Conservation (phyloP, 169 alveolate species). For the Ichthyophthirius multifiliis region DNA sequence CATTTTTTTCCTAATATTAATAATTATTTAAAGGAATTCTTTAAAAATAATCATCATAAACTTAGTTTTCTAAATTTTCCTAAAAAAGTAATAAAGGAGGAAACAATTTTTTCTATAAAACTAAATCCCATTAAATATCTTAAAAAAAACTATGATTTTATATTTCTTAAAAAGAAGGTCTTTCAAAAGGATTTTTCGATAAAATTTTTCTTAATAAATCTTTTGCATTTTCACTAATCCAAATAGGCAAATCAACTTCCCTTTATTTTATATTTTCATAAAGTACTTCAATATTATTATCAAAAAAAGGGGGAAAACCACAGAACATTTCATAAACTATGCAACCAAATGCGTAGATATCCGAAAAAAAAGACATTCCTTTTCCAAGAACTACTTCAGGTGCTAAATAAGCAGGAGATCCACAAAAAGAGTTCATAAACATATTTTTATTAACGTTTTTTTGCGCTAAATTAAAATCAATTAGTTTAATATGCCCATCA, state of each 20-base stretch:
- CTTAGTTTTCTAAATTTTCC: no score
- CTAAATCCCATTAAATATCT: conserved; percentile 68
- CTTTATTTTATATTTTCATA: no score
- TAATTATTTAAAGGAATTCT: no score
- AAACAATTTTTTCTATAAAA: conserved; percentile 46
- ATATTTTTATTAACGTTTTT: not conserved
- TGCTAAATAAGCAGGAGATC: conserved; percentile 76
- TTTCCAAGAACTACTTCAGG: conserved; percentile 73
- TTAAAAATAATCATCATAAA: no score
- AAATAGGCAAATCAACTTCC: no score
- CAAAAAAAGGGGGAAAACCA: conserved; percentile 73
- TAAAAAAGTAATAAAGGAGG: conserved; percentile 69
- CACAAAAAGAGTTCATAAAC: conserved; percentile 72
- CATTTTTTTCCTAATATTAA: no score
- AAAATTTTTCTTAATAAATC: no score
- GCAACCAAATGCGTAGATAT: conserved; percentile 81
- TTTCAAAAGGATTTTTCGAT: conserved; percentile 39
- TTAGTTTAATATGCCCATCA: conserved; percentile 60
- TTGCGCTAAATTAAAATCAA: conserved; percentile 58
- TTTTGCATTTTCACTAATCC: no score
- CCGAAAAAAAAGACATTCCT: conserved; percentile 60
- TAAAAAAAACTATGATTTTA: conserved; percentile 62
- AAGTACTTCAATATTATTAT: conserved; percentile 46
- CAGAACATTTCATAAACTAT: conserved; percentile 75
- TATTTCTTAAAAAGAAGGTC: conserved; percentile 42